Conservation (phyloP, 768 basidiomycete genomes). For the Vararia minispora region DNA sequence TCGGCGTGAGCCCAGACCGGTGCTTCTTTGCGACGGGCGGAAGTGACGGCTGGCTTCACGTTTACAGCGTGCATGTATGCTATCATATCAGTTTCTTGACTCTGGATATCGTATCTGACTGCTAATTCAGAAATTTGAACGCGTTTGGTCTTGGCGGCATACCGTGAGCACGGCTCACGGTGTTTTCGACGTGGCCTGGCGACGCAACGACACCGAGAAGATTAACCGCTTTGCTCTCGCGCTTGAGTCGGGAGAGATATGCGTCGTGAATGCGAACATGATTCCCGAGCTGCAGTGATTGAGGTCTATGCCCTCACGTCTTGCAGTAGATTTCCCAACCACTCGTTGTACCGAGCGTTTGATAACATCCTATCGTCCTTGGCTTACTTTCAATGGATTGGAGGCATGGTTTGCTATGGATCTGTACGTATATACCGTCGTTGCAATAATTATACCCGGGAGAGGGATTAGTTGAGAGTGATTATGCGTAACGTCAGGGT, state of each 20-base stretch:
- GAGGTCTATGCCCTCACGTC: no score
- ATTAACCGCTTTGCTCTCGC: slow-evolving; percentile 59
- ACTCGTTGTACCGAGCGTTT: no score
- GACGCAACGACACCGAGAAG: slow-evolving; percentile 15
- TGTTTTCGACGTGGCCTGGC: slow-evolving; percentile 15
- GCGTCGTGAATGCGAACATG: slow-evolving; percentile 49
- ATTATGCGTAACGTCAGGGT: no score
- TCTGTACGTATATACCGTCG: no score
- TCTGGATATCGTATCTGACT: neutral
- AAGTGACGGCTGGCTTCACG: slow-evolving; percentile 64
- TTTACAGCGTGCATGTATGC: slow-evolving; percentile 60
- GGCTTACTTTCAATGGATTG: no score
- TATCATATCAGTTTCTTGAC: neutral
- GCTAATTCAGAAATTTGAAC: slow-evolving; percentile 5
- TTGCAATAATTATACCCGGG: no score
- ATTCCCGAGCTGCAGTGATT: slow-evolving; percentile 23
- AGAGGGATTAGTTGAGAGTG: no score
- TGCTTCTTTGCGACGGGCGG: slow-evolving; percentile 65
- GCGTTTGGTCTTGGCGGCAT: slow-evolving; percentile 13
- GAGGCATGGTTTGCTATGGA: no score
- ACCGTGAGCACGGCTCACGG: slow-evolving; percentile 10
- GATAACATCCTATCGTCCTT: no score
- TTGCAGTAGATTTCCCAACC: no score
- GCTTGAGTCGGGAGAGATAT: slow-evolving; percentile 57
- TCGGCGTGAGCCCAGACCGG: slow-evolving; percentile 69